Percentiles rank a stretch among this genome's conserved stretches.
These are phyloP conservation scores for Xylariomycetidae sp. DNA, from an alignment of 2,329 filamentous ascomycete species.

Conservation along the genomic window DNA sequence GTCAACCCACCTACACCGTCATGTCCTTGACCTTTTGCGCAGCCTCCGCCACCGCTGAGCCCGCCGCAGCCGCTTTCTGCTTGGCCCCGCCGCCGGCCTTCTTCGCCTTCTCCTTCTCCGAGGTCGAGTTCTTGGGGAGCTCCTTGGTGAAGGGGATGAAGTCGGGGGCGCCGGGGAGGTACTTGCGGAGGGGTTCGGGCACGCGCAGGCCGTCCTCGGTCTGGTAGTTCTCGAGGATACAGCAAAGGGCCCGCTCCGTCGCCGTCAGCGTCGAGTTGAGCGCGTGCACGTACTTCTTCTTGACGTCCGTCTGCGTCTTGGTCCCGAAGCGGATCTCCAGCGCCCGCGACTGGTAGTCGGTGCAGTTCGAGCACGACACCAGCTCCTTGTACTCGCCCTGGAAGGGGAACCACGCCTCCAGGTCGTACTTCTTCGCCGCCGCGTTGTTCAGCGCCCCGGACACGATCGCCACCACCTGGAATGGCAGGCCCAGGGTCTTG, in stretches of 20 bases:
- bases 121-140: slow-evolving; percentile 62
- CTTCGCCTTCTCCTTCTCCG: slow-evolving; percentile 44
- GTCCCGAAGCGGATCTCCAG: slow-evolving; percentile 87
- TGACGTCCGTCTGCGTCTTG: slow-evolving; percentile 77
- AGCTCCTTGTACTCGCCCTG: slow-evolving; percentile 98
- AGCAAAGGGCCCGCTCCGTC: slow-evolving; percentile 88
- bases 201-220: slow-evolving; percentile 77
- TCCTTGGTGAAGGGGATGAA: slow-evolving; percentile 88
- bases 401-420: slow-evolving; percentile 95
- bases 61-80: slow-evolving; percentile 19
- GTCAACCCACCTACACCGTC: slow-evolving; percentile 16
- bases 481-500: slow-evolving; percentile 79
- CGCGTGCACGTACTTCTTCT: slow-evolving; percentile 92
- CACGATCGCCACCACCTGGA: slow-evolving; percentile 88
- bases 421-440: slow-evolving; percentile 85
- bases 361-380: slow-evolving; percentile 69
- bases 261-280: slow-evolving; percentile 87
- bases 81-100: slow-evolving; percentile 16
- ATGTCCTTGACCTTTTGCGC: slow-evolving; percentile 23
- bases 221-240: slow-evolving; percentile 95
- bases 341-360: slow-evolving; percentile 91
- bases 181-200: slow-evolving; percentile 71
- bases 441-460: slow-evolving; percentile 93
- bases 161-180: slow-evolving; percentile 81
- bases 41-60: slow-evolving; percentile 16